phyloP scores from a whole-genome alignment of 768 basidiomycete genomes.

The Trametes cinnabarina region DNA sequence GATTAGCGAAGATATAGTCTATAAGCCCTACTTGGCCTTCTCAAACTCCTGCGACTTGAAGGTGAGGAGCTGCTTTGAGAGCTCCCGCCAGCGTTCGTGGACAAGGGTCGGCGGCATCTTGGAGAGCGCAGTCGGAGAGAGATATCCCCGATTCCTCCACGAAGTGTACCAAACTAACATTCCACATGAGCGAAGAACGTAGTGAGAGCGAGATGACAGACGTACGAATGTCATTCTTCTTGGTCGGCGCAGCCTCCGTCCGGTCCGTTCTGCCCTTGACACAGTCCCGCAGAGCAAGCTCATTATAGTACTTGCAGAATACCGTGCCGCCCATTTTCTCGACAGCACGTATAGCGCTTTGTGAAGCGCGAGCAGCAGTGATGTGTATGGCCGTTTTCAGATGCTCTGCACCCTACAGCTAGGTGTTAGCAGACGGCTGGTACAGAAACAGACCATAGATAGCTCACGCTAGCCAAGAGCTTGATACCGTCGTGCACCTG shows the following conservation, averaged over 20 bases:
- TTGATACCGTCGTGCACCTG: slow-evolving; percentile 90
- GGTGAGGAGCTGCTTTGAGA: slow-evolving; percentile 58
- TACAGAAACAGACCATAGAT: slow-evolving; percentile 19
- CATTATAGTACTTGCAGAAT: slow-evolving; percentile 90
- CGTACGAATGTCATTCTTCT: slow-evolving; percentile 43
- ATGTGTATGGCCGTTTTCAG: slow-evolving; percentile 75
- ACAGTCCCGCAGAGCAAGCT: slow-evolving; percentile 76
- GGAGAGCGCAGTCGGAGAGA: slow-evolving; percentile 58
- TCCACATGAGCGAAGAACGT: neutral
- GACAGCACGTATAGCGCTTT: slow-evolving; percentile 81
- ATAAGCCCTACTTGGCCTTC: slow-evolving; percentile 36
- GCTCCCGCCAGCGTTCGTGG: slow-evolving; percentile 65
- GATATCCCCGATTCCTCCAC: slow-evolving; percentile 71
- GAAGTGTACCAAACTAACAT: slow-evolving; percentile 73
- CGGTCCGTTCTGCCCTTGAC: slow-evolving; percentile 71
- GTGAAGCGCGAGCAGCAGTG: slow-evolving; percentile 79
- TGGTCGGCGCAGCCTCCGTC: slow-evolving; percentile 75
- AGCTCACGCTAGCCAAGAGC: slow-evolving; percentile 71
- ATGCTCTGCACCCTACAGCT: slow-evolving; percentile 57
- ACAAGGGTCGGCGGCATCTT: slow-evolving; percentile 51
- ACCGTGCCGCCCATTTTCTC: slow-evolving; percentile 81
- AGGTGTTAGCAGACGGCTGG: neutral
- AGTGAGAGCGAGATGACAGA: neutral
- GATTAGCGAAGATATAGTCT: slow-evolving; percentile 12
- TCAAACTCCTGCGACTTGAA: slow-evolving; percentile 44